These are phyloP conservation scores for Euphorbia schlechtendalii DNA, from an alignment of 441 rosid species.

Conservation along the genomic window DNA sequence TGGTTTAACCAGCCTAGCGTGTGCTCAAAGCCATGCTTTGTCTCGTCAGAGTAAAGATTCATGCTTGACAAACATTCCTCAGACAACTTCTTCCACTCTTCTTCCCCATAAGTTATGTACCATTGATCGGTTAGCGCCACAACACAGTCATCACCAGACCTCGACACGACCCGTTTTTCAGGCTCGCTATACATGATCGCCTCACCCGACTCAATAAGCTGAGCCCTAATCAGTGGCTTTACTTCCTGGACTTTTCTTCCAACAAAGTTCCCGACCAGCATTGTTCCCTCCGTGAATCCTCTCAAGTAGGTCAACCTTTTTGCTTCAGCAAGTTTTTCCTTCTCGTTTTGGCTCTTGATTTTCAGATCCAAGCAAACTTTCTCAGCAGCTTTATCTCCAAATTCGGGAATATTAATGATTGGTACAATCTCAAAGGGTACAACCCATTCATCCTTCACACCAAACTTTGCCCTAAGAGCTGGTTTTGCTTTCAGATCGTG, in stretches of 20 bases:
- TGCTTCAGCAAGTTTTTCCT: constrained; percentile 82
- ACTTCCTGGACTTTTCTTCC: constrained; percentile 80
- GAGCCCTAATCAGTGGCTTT: constrained; percentile 59
- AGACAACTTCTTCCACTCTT: constrained; percentile 68
- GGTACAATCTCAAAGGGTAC: constrained; percentile 70
- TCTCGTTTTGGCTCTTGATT: constrained; percentile 87
- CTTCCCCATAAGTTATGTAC: constrained; percentile 86
- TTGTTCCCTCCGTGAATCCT: constrained; percentile 78
- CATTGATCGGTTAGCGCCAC: constrained; percentile 98
- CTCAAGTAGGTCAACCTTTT: constrained; percentile 79
- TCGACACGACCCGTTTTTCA: constrained; percentile 84
- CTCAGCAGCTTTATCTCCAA: constrained; percentile 84
- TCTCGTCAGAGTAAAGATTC: constrained; percentile 82
- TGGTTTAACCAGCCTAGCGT: constrained; percentile 91
- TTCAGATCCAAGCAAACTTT: constrained; percentile 73
- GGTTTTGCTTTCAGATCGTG: constrained; percentile 77
- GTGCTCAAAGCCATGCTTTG: constrained; percentile 79
- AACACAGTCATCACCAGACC: constrained; percentile 98
- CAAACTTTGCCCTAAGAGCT: constrained; percentile 61
- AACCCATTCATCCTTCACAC: constrained; percentile 88
- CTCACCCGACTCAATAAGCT: constrained; percentile 66
- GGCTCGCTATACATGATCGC: constrained; percentile 87
- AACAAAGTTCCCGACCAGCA: constrained; percentile 68
- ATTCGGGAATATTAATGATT: constrained; percentile 73
- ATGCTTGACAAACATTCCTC: constrained; percentile 76